Base-by-base conservation (phyloP, 257 asterid species). In the Leonotis leonurus region DNA sequence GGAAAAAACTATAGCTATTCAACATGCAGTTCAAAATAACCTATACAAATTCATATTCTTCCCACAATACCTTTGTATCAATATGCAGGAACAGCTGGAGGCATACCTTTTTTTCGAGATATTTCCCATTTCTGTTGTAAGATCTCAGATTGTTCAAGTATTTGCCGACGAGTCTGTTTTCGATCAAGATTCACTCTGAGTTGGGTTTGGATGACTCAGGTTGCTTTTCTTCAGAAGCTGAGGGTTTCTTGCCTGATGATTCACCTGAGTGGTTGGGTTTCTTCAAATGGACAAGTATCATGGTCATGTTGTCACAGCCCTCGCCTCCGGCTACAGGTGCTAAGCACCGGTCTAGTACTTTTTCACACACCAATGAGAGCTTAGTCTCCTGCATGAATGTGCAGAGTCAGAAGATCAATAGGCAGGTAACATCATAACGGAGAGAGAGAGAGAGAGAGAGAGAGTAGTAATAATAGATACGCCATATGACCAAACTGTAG, bases 301-400 rank as follows among this genome's bases (percentile, higher is more conserved):
- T 90, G 27, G 97, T 87, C 97, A 90, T 90, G 85, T 90, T 90
- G 65, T 90, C 97, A 30, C 97, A 90, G 53, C 97, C 97, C 79
- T 87, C 93, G 7, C 92, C 97, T 65, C 84, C 89, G 1, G 83
- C 85, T 27, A 91, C 81, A 12, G 97, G 97, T 0, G 97, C 96
- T 37, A 90, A 80, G 70, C 97, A 90, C 68, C 87, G 71, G 58
- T 90, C 93, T 0, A 90, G 77, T 35, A 87, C 93, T 70, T 80
- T 85, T 68, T 85, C 96, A 66, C 97, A 90, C 26, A 90, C 87
- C 29, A 24, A 66, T 5, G 95, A 90, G 45, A 90, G 95, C 78
- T 81, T 85, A 46, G 65, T 78, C 70, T 87, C 97, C 97, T 90
- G 88, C 70, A 73, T 9, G 43, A 75, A 5, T 7, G 10, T 11